Percentiles rank a stretch among this genome's conserved stretches.
Conservation (phyloP, 1,284 basidiomycete species). For the Microstroma glucosiphilum region DNA sequence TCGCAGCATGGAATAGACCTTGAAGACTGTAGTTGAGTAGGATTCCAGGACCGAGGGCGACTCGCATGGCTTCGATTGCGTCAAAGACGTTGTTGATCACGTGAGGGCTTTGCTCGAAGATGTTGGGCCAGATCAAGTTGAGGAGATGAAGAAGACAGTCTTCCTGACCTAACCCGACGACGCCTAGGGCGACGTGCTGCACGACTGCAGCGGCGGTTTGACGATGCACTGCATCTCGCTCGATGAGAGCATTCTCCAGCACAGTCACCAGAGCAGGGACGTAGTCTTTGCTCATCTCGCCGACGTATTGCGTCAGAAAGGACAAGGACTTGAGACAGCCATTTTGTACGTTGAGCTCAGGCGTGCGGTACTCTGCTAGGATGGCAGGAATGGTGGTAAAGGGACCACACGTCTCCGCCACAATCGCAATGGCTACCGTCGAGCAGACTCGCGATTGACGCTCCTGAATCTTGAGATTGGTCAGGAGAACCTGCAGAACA, state of each 20-base stretch:
- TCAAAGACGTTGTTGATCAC: conserved; percentile 73
- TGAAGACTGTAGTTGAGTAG: conserved; percentile 68
- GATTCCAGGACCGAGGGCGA: conserved; percentile 88
- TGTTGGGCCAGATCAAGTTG: conserved; percentile 98
- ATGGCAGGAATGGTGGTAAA: conserved; percentile 99
- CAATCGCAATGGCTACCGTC: conserved; percentile 81
- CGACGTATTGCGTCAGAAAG: conserved; percentile 99
- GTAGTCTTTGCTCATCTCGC: conserved; percentile 98
- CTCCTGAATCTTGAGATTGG: conserved; percentile 95
- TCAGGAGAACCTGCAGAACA: conserved; percentile 88
- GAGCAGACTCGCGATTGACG: conserved; percentile 97
- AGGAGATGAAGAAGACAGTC: conserved; percentile 95
- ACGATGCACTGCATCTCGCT: conserved; percentile 94
- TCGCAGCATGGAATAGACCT: conserved; percentile 62
- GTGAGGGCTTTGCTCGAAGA: conserved; percentile 95
- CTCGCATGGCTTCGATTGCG: conserved; percentile 90
- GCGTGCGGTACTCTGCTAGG: conserved; percentile 93
- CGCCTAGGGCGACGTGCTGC: conserved; percentile 93
- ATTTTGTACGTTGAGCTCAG: conserved; percentile 94
- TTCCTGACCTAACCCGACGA: conserved; percentile 92
- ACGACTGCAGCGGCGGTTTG: conserved; percentile 99
- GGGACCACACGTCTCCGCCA: conserved; percentile 88
- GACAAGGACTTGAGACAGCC: conserved; percentile 97
- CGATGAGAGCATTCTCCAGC: conserved; percentile 94
- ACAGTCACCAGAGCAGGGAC: conserved; percentile 94